Base-by-base conservation (phyloP, 352 stramenopile species). In the Phytopythium sindhum region DNA sequence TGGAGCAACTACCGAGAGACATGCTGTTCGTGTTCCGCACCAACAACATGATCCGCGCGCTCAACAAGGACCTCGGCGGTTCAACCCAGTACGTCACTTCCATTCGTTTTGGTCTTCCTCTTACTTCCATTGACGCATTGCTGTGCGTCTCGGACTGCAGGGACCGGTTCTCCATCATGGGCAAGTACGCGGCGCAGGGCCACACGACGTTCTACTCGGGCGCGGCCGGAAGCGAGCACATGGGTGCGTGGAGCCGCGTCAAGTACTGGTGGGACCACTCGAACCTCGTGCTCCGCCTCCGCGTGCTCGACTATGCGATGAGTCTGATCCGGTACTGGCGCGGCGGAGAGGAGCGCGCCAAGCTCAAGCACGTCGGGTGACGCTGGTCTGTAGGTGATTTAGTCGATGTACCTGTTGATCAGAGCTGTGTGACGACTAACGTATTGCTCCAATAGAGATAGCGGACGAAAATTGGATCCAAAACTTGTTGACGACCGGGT, bases 11-110 rank as follows among this genome's bases (percentile, higher is more conserved):
- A 56, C 91, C 91, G 9, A 80, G 88, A 9, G 91, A 97, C 60
- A 95, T 97, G 84, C 64, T 97, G 17, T 97, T 97, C 59, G 84
- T 97, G 21, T 92, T 97, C 50, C 86, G 89, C 33, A 96, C 86
- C 24, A 96, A 93, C 70, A 96, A 97, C 64, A 94, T 97, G 78
- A 88, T 96, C 47, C 87, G 91, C 8, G 75, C 84, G 26, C 70
- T 97, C 26, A 97, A 97, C 73, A 96, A 97, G 57, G 85, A 93
- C 24, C 67, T 96, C 0, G 88, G 88, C 39, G 88, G 89, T 12
- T 89, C 84, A 4, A 93, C 79, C 0, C 76, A 83, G 75, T 90
- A 52, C 41, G 66, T 45, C 24, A n/a, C 24, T 17, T 2, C 33
- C 45, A 41, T 29, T 26, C 2, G 14, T 47, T 11, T 42, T n/a